Conservation (phyloP, 75 land plant species). For the Cunninghamia lanceolata region DNA sequence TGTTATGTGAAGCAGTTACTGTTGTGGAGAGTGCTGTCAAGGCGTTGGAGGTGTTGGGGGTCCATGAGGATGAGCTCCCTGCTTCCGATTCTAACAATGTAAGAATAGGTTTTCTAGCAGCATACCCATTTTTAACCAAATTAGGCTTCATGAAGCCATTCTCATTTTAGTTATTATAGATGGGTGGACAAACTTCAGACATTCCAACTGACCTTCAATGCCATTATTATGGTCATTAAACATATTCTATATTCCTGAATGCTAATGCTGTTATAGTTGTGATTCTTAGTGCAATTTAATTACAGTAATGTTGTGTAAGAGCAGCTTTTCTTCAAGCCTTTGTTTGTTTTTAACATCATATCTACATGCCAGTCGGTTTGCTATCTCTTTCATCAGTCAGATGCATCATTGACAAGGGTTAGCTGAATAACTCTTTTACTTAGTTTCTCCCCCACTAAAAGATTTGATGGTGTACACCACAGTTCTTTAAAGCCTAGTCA, state of each 20-base stretch:
- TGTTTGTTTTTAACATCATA: neutral
- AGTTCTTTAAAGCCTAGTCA: neutral
- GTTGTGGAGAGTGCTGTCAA: slow-evolving; percentile 61
- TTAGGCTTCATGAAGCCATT: too few relatives aligned
- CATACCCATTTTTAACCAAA: too few relatives aligned
- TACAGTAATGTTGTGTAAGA: neutral
- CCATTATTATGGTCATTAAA: neutral
- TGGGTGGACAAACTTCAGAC: too few relatives aligned
- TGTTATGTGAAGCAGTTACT: slow-evolving; percentile 42
- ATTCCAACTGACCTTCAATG: neutral
- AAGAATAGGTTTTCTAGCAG: neutral
- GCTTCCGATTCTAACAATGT: neutral
- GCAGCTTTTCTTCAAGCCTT: neutral
- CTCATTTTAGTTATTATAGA: too few relatives aligned
- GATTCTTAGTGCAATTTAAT: neutral
- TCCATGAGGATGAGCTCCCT: neutral
- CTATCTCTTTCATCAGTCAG: neutral
- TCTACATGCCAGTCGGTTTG: neutral
- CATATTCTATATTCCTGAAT: neutral
- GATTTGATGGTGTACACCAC: neutral
- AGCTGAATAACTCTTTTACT: neutral
- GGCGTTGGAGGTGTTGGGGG: slow-evolving; percentile 60
- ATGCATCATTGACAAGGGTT: neutral
- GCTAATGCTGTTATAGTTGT: too few relatives aligned
- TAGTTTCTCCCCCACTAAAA: too few relatives aligned